Evolutionary conservation across 805 yeast species (phyloP).

Genomic region (Candida ortonii): DNA sequence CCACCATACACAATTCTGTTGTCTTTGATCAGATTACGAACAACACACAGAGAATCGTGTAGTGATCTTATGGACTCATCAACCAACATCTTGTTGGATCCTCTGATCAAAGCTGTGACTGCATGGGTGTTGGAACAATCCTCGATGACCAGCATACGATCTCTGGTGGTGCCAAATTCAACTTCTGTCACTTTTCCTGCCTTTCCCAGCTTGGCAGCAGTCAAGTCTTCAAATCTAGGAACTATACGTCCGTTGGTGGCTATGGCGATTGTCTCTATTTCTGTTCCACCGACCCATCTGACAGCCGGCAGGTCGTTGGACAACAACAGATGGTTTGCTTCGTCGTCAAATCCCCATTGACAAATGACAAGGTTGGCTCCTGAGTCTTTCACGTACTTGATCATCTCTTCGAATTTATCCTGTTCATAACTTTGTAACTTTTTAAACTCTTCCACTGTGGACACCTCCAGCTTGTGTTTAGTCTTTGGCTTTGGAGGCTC

Average conservation of each 20-base stretch:
- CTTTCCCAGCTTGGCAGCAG: constrained; percentile 75
- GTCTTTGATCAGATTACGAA: constrained; percentile 89
- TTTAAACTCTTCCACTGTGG: constrained; percentile 90
- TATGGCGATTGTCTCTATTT: constrained; percentile 90
- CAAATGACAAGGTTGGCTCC: constrained; percentile 97
- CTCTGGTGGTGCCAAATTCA: constrained; percentile 95
- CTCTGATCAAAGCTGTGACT: constrained; percentile 90
- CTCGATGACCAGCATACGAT: constrained; percentile 92
- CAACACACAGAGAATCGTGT: constrained; percentile 96
- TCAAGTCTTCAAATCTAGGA: constrained; percentile 91
- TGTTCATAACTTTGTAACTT: constrained; percentile 90
- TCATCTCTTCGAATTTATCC: constrained; percentile 88
- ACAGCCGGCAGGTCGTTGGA: constrained; percentile 92
- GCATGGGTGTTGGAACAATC: constrained; percentile 83
- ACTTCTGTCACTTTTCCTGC: constrained; percentile 86
- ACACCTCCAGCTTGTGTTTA: constrained; percentile 91
- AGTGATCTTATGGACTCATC: constrained; percentile 96
- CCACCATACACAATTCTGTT: constrained; percentile 98
- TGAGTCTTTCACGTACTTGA: constrained; percentile 73
- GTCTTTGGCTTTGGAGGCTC: constrained; percentile 99
- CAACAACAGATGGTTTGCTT: constrained; percentile 88
- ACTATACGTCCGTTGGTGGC: constrained; percentile 97
- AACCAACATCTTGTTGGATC: constrained; percentile 95
- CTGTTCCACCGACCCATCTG: constrained; percentile 99
- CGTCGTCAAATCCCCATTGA: constrained; percentile 99